These are phyloP conservation scores for Rhexocercosporidium sp. DNA, from an alignment of 2,329 filamentous ascomycete species.

Conservation along the genomic window DNA sequence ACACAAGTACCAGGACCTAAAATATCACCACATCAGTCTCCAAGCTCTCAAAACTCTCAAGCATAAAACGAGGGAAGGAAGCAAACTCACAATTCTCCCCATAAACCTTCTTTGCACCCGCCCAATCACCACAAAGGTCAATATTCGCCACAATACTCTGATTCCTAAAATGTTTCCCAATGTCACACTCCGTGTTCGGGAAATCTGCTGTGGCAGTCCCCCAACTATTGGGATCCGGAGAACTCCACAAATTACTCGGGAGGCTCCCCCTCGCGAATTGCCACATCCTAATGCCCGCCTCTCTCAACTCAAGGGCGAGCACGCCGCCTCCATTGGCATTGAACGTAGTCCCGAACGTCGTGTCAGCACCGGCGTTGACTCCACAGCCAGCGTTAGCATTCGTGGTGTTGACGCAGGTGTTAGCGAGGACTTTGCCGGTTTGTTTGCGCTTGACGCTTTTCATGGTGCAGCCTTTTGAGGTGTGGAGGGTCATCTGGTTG, in stretches of 20 bases:
- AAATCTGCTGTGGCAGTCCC: conserved; percentile 52
- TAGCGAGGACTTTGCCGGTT: conserved; percentile 52
- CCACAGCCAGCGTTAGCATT: conserved; percentile 50
- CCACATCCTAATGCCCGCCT: conserved; percentile 55
- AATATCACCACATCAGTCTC: background rate
- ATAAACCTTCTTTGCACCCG: conserved; percentile 57
- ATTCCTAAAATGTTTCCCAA: conserved; percentile 70
- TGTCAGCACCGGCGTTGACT: conserved; percentile 47
- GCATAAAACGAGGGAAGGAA: background rate
- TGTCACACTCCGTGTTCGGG: conserved; percentile 67
- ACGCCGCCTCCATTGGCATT: conserved; percentile 55
- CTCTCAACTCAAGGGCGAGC: conserved; percentile 54
- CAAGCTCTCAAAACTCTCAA: background rate
- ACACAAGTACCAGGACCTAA: conserved; percentile 35
- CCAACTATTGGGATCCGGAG: conserved; percentile 52
- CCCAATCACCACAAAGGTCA: conserved; percentile 89
- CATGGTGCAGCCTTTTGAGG: conserved; percentile 49
- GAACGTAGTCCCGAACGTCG: conserved; percentile 57
- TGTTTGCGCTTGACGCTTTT: conserved; percentile 48
- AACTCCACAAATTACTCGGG: conserved; percentile 50
- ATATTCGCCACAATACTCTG: conserved; percentile 83
- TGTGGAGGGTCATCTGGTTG: conserved; percentile 55
- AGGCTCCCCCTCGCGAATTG: conserved; percentile 52
- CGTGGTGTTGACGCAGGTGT: conserved; percentile 50
- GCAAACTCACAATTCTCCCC: conserved; percentile 34